Percentiles rank a stretch among this genome's conserved stretches.
Evolutionary conservation across 352 stramenopile species (phyloP).

Genomic region (Stramenopiles sp.): DNA sequence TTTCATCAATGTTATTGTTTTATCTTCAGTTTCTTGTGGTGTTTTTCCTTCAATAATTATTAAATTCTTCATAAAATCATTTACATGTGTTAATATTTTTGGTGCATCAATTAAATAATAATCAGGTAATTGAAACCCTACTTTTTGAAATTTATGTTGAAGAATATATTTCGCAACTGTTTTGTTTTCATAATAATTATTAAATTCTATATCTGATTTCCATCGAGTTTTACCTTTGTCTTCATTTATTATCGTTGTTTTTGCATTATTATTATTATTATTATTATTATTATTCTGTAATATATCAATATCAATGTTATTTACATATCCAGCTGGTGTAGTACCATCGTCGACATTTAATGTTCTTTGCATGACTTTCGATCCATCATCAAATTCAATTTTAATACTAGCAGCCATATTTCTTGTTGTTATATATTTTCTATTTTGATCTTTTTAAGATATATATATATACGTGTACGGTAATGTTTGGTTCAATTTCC

Average conservation of each 20-base stretch:
- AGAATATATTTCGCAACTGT: constrained; percentile 38
- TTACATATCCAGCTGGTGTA: too few species aligned
- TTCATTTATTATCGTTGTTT: not conserved
- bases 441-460: too few species aligned
- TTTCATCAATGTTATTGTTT: constrained; percentile 23
- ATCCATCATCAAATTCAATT: not conserved
- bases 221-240: too few species aligned
- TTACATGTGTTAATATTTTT: constrained; percentile 51
- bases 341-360: not conserved
- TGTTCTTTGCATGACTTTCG: not conserved
- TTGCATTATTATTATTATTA: too few species aligned
- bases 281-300: not conserved
- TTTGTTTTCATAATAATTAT: constrained; percentile 37
- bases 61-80: constrained; percentile 12
- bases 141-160: constrained; percentile 33
- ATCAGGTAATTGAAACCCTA: constrained; percentile 86
- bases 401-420: not conserved
- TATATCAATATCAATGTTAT: too few species aligned
- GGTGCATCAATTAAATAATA: constrained; percentile 62
- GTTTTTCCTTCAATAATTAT: not conserved
- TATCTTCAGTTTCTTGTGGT: not conserved
- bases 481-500: too few species aligned
- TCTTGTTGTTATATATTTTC: too few species aligned
- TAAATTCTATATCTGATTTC: constrained; percentile 25
- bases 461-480: too few species aligned